Percentiles rank a stretch among this genome's conserved stretches.
Conservation (phyloP, 2,329 filamentous ascomycete genomes). For the Alternaria gaisen region DNA sequence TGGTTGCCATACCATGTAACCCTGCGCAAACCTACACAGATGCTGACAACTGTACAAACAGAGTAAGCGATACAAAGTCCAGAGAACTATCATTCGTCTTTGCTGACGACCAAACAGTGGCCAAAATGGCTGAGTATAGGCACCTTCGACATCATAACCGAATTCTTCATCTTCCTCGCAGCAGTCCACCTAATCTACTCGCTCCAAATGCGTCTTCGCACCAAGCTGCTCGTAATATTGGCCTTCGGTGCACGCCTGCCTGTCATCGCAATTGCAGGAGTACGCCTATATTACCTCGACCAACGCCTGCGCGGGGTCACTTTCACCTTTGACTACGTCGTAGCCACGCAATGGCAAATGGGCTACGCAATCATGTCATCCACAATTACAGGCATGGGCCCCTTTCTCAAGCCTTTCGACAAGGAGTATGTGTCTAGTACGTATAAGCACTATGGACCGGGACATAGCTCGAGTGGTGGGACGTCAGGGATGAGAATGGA, state of each 20-base stretch:
- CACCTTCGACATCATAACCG: slow-evolving; percentile 39
- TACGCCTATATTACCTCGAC: slow-evolving; percentile 40
- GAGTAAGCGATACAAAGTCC: slow-evolving; percentile 25
- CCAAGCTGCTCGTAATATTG: slow-evolving; percentile 39
- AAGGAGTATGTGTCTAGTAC: slow-evolving; percentile 30
- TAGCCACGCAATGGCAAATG: slow-evolving; percentile 48
- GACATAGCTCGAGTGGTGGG: not conserved
- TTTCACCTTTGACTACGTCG: slow-evolving; percentile 37
- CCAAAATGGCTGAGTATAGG: slow-evolving; percentile 42
- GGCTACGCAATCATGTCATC: slow-evolving; percentile 47
- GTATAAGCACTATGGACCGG: slow-evolving; percentile 21
- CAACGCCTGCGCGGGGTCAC: slow-evolving; percentile 23
- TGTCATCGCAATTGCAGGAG: slow-evolving; percentile 34
- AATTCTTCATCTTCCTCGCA: slow-evolving; percentile 40
- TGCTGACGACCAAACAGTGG: slow-evolving; percentile 27
- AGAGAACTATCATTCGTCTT: not conserved
- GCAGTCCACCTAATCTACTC: slow-evolving; percentile 36
- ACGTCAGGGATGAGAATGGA: not conserved
- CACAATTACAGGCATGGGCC: slow-evolving; percentile 44
- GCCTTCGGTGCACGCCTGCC: slow-evolving; percentile 44
- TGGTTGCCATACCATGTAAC: slow-evolving; percentile 41
- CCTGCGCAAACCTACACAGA: slow-evolving; percentile 28
- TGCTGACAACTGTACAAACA: slow-evolving; percentile 25
- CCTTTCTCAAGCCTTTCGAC: slow-evolving; percentile 46
- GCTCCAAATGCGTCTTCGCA: slow-evolving; percentile 38